Conservation (phyloP, 768 basidiomycete species). For the Mycena belliarum region DNA sequence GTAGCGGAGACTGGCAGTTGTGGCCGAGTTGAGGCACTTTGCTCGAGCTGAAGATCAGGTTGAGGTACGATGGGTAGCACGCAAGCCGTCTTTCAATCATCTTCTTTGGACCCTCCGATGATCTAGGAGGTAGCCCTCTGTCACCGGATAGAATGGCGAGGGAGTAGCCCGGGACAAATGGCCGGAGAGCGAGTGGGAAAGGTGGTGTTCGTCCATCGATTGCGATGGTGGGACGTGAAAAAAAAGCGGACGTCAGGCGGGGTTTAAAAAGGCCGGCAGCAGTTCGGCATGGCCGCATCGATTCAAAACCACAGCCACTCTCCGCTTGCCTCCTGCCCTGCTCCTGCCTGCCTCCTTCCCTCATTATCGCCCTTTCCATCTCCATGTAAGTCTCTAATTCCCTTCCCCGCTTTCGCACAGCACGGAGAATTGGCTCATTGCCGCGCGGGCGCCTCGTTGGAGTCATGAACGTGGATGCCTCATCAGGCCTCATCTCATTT, state of each 20-base stretch:
- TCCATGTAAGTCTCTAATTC: constrained; percentile 3
- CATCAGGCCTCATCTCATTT: too few species aligned
- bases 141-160: constrained; percentile 25
- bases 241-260: too few species aligned
- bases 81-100: neutral
- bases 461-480: neutral
- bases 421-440: neutral
- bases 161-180: constrained; percentile 14
- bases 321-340: constrained; percentile 11
- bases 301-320: constrained; percentile 12
- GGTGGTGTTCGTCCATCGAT: neutral
- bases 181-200: neutral
- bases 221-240: neutral
- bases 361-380: neutral
- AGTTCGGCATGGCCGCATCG: neutral
- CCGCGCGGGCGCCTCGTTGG: constrained; percentile 13
- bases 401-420: neutral
- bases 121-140: constrained; percentile 18
- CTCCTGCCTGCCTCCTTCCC: constrained; percentile 17
- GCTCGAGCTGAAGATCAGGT: neutral
- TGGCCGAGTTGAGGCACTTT: neutral
- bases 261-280: too few species aligned
- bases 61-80: neutral
- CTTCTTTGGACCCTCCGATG: neutral
- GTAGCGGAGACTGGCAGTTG: too few species aligned